These are phyloP conservation scores for Pseudevernia furfuracea DNA, from an alignment of 495 filamentous ascomycete genomes.

Conservation along the genomic window DNA sequence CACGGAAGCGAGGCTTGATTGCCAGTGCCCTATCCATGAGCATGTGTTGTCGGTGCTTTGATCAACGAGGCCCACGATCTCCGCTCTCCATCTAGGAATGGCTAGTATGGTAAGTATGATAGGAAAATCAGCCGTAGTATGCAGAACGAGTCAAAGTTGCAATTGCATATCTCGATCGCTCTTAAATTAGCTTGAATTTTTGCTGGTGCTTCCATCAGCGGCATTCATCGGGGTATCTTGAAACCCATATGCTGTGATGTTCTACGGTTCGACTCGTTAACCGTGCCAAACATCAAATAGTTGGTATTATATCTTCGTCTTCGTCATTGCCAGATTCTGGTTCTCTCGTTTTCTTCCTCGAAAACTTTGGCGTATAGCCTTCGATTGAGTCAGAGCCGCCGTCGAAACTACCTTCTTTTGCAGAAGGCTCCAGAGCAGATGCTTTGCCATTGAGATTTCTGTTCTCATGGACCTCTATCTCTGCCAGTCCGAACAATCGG, in stretches of 20 bases:
- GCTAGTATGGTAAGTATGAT: not conserved
- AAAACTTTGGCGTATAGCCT: slow-evolving; percentile 13
- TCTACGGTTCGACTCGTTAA: not conserved
- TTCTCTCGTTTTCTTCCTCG: slow-evolving; percentile 5
- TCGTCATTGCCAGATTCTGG: slow-evolving; percentile 22
- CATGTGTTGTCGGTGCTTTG: not conserved
- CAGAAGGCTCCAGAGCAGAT: slow-evolving; percentile 17
- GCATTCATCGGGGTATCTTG: slow-evolving; percentile 11
- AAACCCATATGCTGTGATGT: not conserved
- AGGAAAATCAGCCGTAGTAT: not conserved
- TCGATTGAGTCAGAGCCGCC: slow-evolving; percentile 13
- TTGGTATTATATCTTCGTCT: slow-evolving; percentile 33
- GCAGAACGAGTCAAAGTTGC: not conserved
- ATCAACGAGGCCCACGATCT: not conserved
- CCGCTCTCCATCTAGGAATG: not conserved
- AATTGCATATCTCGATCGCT: not conserved
- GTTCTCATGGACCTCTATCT: slow-evolving; percentile 39
- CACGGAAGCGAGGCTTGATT: slow-evolving; percentile 78
- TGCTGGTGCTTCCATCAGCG: not conserved
- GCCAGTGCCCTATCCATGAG: slow-evolving; percentile 44
- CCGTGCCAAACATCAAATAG: slow-evolving; percentile 23
- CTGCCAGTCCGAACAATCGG: slow-evolving; percentile 31
- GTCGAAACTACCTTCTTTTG: not conserved
- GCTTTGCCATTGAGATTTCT: slow-evolving; percentile 29
- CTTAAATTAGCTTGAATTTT: not conserved